Conservation (phyloP, 768 basidiomycete species). For the Xerocomellus amylosporus region DNA sequence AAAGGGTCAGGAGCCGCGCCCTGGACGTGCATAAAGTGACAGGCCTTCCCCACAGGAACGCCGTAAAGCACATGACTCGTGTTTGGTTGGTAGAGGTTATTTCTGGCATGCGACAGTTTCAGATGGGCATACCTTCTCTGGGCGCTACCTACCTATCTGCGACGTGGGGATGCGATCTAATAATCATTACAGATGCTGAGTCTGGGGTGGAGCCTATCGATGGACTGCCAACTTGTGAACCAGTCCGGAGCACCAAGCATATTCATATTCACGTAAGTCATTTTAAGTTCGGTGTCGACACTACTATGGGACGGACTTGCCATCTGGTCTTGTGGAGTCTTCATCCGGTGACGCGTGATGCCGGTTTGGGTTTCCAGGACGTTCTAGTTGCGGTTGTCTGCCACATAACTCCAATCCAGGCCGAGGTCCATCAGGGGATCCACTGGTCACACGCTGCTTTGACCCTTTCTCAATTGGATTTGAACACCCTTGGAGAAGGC, state of each 20-base stretch:
- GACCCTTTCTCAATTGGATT: constrained; percentile 12
- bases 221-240: constrained; percentile 10
- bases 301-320: constrained; percentile 9
- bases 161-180: constrained; percentile 17
- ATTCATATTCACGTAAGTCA: background rate
- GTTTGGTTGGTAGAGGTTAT: constrained; percentile 12
- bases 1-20: constrained; percentile 28
- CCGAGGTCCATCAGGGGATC: constrained; percentile 3
- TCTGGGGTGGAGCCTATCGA: constrained; percentile 7
- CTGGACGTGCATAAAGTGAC: constrained; percentile 15
- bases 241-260: constrained; percentile 1
- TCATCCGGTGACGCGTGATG: background rate
- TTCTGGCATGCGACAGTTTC: constrained; percentile 20
- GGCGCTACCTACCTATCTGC: constrained; percentile 20
- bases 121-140: background rate
- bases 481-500: background rate
- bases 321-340: constrained; percentile 4
- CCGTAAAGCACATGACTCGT: constrained; percentile 4
- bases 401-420: background rate
- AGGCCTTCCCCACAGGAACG: constrained; percentile 5
- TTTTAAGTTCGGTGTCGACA: constrained; percentile 8
- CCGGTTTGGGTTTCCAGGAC: constrained; percentile 1
- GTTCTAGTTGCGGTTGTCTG: background rate
- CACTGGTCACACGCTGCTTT: constrained; percentile 15
- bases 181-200: constrained; percentile 9